Base-by-base conservation (phyloP, 805 yeast genomes). In the Suhomyces prunicola region DNA sequence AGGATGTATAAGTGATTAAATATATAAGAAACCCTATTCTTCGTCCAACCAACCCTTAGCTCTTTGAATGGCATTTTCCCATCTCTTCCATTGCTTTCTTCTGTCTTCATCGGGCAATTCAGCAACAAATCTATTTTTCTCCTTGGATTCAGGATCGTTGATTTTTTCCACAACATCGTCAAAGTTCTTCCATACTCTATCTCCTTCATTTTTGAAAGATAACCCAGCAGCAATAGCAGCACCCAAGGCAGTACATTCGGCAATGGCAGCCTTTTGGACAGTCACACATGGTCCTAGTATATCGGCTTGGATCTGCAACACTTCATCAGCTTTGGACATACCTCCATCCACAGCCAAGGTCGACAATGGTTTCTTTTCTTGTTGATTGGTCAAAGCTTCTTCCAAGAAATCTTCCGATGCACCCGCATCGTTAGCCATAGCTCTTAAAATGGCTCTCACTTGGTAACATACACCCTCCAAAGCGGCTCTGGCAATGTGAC, bases 191-290 rank as follows among this genome's bases (percentile, higher is more conserved):
- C 97, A 92, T 46, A 90, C 69, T 44, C 88, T 80, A 19, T 84
- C 82, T 23, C 75, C 60, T 51, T 65, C 71, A 55, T 74, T 70
- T 52, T 71, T 70, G 12, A 83, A 73, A 13, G 82, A 74, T 62
- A 91, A 74, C 10, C 97, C 97, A 2, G 98, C 96, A 27, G 97
- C 97, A 59, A 93, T 88, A 4, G 97, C 97, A 6, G 97, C 96
- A 27, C 98, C 98, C 57, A 92, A 79, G 0, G 97, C 97, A 5
- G 97, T 92, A 66, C 97, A 90, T 71, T 92, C 98, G 35, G 90
- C 76, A 68, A 86, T 88, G 31, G 83, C 80, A 1, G 97, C 91
- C 62, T 97, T 79, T 60, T 83, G 81, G 44, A 92, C 93, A 26
- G 85, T 83, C 39, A 86, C 88, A 71, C 91, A 84, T 1, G 94